Base-by-base conservation (phyloP, 768 basidiomycete genomes). In the Mycena leptocephala region DNA sequence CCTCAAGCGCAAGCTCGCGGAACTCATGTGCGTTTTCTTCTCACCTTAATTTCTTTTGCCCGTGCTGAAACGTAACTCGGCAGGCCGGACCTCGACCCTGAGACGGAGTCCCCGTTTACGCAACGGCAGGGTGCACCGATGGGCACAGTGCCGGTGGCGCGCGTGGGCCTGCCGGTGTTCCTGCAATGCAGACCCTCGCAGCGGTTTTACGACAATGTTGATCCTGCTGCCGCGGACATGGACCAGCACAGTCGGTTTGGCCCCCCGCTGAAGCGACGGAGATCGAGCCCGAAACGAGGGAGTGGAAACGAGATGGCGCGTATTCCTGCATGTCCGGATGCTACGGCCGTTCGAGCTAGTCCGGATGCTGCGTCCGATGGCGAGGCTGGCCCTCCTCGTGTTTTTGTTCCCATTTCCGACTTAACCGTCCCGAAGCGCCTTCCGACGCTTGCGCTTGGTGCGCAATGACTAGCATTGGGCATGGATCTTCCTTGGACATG, bases 1-100 rank as follows among this genome's bases (percentile, higher is more conserved):
- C 51, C 69, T 77, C 66, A 77, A 77, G 55, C 71, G 72, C n/a
- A 73, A 68, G 53, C 53, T 77, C 32, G 53, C 35, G 10, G 76
- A 77, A 58, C 65, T 71, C 64, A n/a, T 65, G 63, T 65, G 32
- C 24, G 63, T 61, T 5, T n/a, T 18, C 22, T 59, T 18, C 39
- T 11, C 9, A 3, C 58, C 59, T 28, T 22, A 6, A 22, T 24
- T 8, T 24, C 22, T 26, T 7, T 13, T 20, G 6, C 22, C 18
- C 56, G 22, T 20, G 33, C 22, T 24, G 33, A 35, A 1, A 10
- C 22, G 26, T 5, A 20, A 1, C 4, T 30, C 20, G 3, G 32
- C 56, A 59, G 30, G 32, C 30, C 56, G 30, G 56, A 59, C 13
- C 18, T 33, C 18, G 56, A 59, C 30, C 56, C n/a, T n/a, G n/a